phyloP scores from a whole-genome alignment of 306 rosid genomes.

The Luffa acutangula region DNA sequence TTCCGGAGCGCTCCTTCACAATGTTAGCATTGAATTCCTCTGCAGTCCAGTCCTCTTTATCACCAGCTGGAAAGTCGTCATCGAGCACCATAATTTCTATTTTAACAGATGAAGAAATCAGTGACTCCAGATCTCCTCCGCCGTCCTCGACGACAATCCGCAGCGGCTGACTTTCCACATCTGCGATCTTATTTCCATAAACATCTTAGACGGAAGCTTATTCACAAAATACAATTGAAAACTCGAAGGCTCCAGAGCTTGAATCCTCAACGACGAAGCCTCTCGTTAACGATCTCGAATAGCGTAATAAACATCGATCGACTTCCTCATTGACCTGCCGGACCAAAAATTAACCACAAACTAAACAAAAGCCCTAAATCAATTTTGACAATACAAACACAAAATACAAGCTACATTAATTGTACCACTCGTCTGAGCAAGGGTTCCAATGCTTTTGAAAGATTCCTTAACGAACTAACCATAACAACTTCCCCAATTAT shows the following conservation, averaged over 20 bases:
- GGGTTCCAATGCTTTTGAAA: slow-evolving; percentile 62
- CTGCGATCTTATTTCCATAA: slow-evolving; percentile 45
- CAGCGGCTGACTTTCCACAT: slow-evolving; percentile 32
- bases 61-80: slow-evolving; percentile 47
- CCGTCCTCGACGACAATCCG: slow-evolving; percentile 36
- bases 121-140: slow-evolving; percentile 16
- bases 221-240: slow-evolving; percentile 34
- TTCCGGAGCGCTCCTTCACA: slow-evolving; percentile 65
- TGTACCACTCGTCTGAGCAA: slow-evolving; percentile 60
- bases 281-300: slow-evolving; percentile 21
- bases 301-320: slow-evolving; percentile 28
- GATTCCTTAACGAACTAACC: slow-evolving; percentile 44
- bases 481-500: slow-evolving; percentile 57
- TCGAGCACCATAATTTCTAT: slow-evolving; percentile 67
- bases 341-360: background rate
- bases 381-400: background rate
- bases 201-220: slow-evolving; percentile 35
- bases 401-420: background rate
- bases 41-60: slow-evolving; percentile 34
- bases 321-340: slow-evolving; percentile 74
- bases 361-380: background rate
- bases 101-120: slow-evolving; percentile 31
- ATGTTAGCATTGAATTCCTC: slow-evolving; percentile 40
- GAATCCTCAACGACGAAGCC: slow-evolving; percentile 54
- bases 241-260: slow-evolving; percentile 38